Evolutionary conservation across 805 yeast genomes (phyloP), one percentile per base, ranked within the genome.

Genomic region (Candida yuanshanica): DNA sequence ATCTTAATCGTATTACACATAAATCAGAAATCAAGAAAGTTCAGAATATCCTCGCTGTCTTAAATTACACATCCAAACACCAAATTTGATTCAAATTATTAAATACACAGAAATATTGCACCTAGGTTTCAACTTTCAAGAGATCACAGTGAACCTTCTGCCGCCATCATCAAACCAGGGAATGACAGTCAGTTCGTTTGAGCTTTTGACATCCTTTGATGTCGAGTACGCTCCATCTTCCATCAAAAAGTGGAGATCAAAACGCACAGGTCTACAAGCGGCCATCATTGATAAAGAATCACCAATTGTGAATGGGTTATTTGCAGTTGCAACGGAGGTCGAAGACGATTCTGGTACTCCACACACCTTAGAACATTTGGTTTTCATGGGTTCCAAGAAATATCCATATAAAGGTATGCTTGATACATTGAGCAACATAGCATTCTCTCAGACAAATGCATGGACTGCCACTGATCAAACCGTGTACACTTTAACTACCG

Each of bases 381-480:
- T 91, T 27, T 93, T 93, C 61, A 86, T 89, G 95, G 99, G 99
- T 1, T 86, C 96, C 3, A 70, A 81, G 48, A 79, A 81, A 43
- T 86, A 79, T 53, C 98, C 98, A 0, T 91, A 83, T 62, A 91
- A 91, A 62, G 98, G 99, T 8, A 68, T 90, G 37, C 67, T 93
- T 36, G 99, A 93, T 56, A 81, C 81, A 10, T 71, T 90, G 38
- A 95, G 97, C 6, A 87, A 88, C 56, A 65, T 85, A 42, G 81
- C 88, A 47, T 84, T 82, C 62, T 83, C 96, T 2, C 72, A 79
- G 5, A 93, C 98, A 0, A 93, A 93, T 57, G 99, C 99, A 0
- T 90, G 96, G 96, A 93, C 99, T 0, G 88, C 83, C 1, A 87
- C 93, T 5, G 98, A 93, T 63, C 95, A 87, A 58, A 93, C 99